Evolutionary conservation across 2,329 filamentous ascomycete genomes (phyloP), one percentile per base, ranked within the genome.

Genomic region (Ceratocystis ficicola): DNA sequence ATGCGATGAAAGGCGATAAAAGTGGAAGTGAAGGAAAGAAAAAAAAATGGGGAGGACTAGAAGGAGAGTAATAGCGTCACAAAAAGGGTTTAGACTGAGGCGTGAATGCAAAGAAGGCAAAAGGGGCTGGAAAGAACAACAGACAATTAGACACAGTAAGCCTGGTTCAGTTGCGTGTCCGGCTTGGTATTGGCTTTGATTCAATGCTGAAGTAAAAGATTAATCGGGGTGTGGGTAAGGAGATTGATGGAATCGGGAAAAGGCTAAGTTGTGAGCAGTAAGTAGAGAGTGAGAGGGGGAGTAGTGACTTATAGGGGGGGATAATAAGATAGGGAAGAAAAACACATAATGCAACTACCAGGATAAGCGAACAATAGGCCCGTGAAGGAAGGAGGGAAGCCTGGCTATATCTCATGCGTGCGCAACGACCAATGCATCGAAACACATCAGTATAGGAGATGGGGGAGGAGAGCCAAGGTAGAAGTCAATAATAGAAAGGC

Each of bases 1-100:
- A 6, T 32, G 30, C 6, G n/a, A 22, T 44, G 50, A 36, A 25
- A 44, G 52, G 36, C 8, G 62, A 61, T n/a, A 17, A 36, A 48
- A 41, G 17, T 20, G 20, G 22, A 50, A 44, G 46, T 25, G n/a
- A 44, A 62, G 15, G 44, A 60, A 66, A 66, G 62, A 5, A 20
- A 41, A 25, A 46, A 20, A 30, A 12, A n/a, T 30, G 22, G n/a
- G 12, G 41, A 60, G 4, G 36, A 62, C 20, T 44, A 28, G 46
- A 57, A 63, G 1, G 20, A 17, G 30, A 32, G 6, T 6, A 7
- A 32, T 8, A 32, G 30, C 30, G 30, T 32, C 30, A 32, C 5
- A 32, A 32, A 32, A 32, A 6, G 5, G 30, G 6, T 5, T 32
- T 32, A 32, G 30, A 8, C 30, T 32, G 1, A 8, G 30, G 1